Evolutionary conservation across 352 stramenopile genomes (phyloP).

Genomic region (Aphanomyces astaci): DNA sequence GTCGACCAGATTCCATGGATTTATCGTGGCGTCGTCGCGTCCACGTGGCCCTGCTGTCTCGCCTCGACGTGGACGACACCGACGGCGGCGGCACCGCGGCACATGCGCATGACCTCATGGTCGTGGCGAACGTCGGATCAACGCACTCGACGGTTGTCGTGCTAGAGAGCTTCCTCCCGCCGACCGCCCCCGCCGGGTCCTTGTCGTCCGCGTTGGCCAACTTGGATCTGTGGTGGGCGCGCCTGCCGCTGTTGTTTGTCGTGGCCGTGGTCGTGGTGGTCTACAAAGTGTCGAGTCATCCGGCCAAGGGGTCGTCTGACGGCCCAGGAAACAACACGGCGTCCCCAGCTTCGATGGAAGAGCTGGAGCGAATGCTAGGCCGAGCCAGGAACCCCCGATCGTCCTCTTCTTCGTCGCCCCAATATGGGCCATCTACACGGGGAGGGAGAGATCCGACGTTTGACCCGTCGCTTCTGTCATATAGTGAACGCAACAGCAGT

Average conservation of each 20-base stretch:
- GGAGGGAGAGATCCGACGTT: not conserved
- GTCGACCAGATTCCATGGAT: not conserved
- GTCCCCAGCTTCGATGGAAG: not conserved
- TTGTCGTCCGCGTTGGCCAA: not conserved
- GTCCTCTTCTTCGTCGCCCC: not conserved
- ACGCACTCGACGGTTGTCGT: not conserved
- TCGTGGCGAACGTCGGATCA: not conserved
- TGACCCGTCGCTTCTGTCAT: not conserved
- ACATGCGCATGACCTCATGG: not conserved
- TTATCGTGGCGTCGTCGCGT: not conserved
- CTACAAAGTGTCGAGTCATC: constrained; percentile 1
- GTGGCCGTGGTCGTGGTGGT: not conserved
- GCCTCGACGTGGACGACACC: not conserved
- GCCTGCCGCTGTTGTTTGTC: not conserved
- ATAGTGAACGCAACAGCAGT: not conserved
- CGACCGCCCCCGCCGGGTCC: not conserved
- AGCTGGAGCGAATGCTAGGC: not conserved
- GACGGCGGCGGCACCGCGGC: too few relatives aligned
- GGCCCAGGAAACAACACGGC: not conserved
- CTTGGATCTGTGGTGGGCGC: not conserved
- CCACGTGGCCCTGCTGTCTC: not conserved
- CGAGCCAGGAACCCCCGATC: not conserved
- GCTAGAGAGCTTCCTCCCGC: not conserved
- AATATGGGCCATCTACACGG: too few relatives aligned
- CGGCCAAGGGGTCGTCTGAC: not conserved